Percentiles rank a stretch among this genome's conserved stretches.
phyloP scores from a whole-genome alignment of 176 grass and related monocot genomes.

The Eragrostis curvula region DNA sequence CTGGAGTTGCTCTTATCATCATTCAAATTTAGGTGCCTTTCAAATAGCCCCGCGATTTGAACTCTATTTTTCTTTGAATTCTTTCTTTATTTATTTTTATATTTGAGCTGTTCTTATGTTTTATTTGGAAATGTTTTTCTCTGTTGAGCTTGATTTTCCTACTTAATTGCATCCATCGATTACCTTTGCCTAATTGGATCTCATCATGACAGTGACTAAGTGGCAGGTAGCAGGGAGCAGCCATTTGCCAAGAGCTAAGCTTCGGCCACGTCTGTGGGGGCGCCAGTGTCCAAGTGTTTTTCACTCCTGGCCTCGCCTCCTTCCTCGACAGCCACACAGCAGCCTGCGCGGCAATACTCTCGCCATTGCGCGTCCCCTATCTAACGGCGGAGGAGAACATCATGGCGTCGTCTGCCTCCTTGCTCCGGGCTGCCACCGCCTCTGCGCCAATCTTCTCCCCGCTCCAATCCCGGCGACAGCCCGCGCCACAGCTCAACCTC shows the following conservation, averaged over 20 bases:
- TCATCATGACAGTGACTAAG: background rate
- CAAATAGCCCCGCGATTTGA: no score
- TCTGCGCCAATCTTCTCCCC: slow-evolving; percentile 21
- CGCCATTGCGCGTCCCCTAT: background rate
- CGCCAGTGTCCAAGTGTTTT: background rate
- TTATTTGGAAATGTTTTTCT: background rate
- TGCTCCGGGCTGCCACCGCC: slow-evolving; percentile 37
- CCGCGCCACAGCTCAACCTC: background rate
- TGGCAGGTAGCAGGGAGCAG: background rate
- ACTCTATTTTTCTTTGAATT: no score
- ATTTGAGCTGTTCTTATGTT: background rate
- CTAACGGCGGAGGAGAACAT: background rate
- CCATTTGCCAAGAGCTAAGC: background rate
- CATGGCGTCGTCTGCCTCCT: slow-evolving; percentile 29
- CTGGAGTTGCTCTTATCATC: no score
- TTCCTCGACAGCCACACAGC: slow-evolving; percentile 37
- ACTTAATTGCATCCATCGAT: no score
- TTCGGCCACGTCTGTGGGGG: slow-evolving; percentile 9
- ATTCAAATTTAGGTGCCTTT: background rate
- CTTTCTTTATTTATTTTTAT: background rate
- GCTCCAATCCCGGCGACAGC: background rate
- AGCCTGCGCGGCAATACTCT: background rate
- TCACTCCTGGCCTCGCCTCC: no score
- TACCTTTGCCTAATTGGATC: no score
- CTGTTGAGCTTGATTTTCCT: background rate